Conservation (phyloP, 805 yeast species). For the Cyberlindnera maclurae region DNA sequence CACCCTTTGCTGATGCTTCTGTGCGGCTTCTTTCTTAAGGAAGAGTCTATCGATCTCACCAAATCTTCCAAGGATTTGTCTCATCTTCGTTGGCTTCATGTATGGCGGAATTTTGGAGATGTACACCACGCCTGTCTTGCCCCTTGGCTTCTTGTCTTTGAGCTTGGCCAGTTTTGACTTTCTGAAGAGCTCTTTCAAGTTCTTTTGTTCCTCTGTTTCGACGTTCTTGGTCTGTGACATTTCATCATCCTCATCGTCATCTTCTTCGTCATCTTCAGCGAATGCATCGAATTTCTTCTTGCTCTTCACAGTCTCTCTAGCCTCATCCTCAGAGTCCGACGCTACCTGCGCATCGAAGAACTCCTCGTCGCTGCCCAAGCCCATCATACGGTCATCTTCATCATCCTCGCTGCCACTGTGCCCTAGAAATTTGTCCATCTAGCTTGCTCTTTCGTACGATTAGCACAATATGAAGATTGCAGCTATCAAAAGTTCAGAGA, state of each 20-base stretch:
- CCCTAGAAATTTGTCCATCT: constrained; percentile 19
- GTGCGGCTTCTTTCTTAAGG: constrained; percentile 76
- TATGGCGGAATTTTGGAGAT: constrained; percentile 89
- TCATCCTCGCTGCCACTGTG: constrained; percentile 11
- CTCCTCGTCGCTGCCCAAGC: constrained; percentile 22
- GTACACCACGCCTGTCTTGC: constrained; percentile 87
- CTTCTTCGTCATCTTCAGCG: constrained; percentile 16
- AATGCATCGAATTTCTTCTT: constrained; percentile 15
- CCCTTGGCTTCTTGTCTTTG: constrained; percentile 48
- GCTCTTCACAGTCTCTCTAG: constrained; percentile 12
- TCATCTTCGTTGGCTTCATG: constrained; percentile 89
- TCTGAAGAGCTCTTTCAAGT: constrained; percentile 40
- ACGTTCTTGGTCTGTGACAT: constrained; percentile 1
- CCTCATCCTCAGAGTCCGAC: constrained; percentile 14
- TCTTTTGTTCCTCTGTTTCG: constrained; percentile 19
- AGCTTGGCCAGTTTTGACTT: constrained; percentile 49
- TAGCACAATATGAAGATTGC: too few relatives aligned
- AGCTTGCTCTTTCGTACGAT: background rate
- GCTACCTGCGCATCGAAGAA: constrained; percentile 9
- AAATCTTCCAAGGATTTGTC: constrained; percentile 73
- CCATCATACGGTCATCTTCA: constrained; percentile 9
- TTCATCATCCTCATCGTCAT: constrained; percentile 15
- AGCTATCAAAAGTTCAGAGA: background rate
- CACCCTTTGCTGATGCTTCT: constrained; percentile 56
- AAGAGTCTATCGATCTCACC: constrained; percentile 86